Evolutionary conservation across 176 grass and related monocot genomes (phyloP).

Genomic region (Raddia guianensis): DNA sequence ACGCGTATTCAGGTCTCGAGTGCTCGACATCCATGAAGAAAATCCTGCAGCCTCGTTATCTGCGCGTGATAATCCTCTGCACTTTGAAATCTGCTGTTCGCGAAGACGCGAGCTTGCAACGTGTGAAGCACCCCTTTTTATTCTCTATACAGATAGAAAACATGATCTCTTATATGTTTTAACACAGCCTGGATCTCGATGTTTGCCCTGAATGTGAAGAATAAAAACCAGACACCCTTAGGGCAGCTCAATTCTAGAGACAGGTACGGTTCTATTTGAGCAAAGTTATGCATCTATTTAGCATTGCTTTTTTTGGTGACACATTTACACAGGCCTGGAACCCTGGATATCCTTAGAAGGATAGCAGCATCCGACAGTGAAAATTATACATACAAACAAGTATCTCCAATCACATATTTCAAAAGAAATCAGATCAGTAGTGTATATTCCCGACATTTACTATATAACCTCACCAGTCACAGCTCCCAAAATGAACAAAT

Average conservation of each 20-base stretch:
- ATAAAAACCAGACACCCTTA: neutral
- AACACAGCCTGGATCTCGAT: neutral
- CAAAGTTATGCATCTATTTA: slow-evolving; percentile 40
- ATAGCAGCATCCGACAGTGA: neutral
- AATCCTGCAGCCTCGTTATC: neutral
- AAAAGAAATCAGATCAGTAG: slow-evolving; percentile 32
- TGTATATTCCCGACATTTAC: slow-evolving; percentile 42
- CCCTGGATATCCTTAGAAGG: slow-evolving; percentile 1
- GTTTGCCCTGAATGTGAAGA: neutral
- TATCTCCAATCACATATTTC: neutral
- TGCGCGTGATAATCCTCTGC: too few species aligned
- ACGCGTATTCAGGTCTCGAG: neutral
- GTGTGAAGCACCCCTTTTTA: too few species aligned
- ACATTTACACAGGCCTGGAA: slow-evolving; percentile 29
- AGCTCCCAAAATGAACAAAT: slow-evolving; percentile 33
- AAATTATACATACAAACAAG: slow-evolving; percentile 1
- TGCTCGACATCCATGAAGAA: neutral
- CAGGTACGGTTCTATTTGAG: slow-evolving; percentile 2
- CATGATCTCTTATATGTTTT: neutral
- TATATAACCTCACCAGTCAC: slow-evolving; percentile 21
- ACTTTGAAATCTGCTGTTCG: neutral
- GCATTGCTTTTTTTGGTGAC: neutral
- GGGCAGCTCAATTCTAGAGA: neutral
- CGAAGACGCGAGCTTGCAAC: too few species aligned
- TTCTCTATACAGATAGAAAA: too few species aligned